Base-by-base conservation (phyloP, 371 early-diverging fungal genomes). In the Dinochytrium kinnereticum region DNA sequence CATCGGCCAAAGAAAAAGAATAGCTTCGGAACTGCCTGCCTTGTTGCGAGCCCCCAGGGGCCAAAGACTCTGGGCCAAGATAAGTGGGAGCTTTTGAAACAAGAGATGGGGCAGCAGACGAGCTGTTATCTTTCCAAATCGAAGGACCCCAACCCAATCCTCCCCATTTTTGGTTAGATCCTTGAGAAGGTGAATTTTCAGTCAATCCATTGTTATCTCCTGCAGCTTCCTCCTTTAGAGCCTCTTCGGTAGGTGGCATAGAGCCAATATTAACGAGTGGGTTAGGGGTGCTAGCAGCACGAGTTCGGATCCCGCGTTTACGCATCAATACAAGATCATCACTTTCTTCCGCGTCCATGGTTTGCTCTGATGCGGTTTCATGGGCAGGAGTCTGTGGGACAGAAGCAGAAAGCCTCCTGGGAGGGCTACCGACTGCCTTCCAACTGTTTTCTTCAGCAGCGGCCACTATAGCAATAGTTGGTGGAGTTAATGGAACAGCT, bases 211-310 rank as follows among this genome's bases (percentile, higher is more conserved):
- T 31, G 30, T 64, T 26, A 13, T 65, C 66, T 30, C 13, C 68
- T 28, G 36, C 44, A 44, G 31, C 49, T 15, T 33, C 50, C 31
- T 37, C 64, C 37, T 33, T 53, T 57, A 64, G 50, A 28, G 37
- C 30, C 44, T 66, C 66, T 33, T 40, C 66, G 17, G 66, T 66
- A 3, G 66, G 66, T 66, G 66, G 19, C 28, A 49, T 5, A 38
- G 44, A 66, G 13, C 65, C 5, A 33, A 67, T 34, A 44, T 55
- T 55, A 44, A 76, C 36, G 51, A 77, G 44, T 1, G 81, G 77
- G 53, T 74, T 80, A 28, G 81, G 81, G 2, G 76, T 77, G 36
- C 68, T 73, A 0, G 81, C 73, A 51, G 81, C 76, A 13, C 80
- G 72, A n/a, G 74, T 69, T 5, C 81, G 73, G 59, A 78, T 68